Base-by-base conservation (phyloP, 176 grass and related monocot species). In the Oryza meridionalis region DNA sequence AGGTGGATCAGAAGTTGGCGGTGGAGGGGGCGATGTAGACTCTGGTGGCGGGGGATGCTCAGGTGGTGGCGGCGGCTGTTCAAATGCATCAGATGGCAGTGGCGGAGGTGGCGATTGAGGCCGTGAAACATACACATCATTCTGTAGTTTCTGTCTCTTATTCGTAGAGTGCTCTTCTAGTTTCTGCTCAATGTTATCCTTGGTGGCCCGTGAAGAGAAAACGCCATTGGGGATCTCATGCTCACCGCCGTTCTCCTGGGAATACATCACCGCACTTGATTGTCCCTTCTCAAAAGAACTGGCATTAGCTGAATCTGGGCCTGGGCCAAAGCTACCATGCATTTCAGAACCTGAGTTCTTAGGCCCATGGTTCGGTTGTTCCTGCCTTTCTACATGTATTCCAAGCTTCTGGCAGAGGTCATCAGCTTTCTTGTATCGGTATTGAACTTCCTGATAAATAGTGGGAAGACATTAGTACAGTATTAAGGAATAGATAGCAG, bases 361-460 rank as follows among this genome's bases (percentile, higher is more conserved):
- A 47, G 32, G 33, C 67, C 43, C 75, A 40, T 85, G 74, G 46
- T 80, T 87, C 58, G 85, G 27, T 72, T 69, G 27, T 3, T 77
- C 81, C 50, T 77, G 73, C 59, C 71, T 72, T 65, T 77, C 75
- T 29, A 76, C 73, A 40, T 74, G 70, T 70, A 78, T 78, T 70
- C 72, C 81, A 78, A 85, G 87, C 55, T 72, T 84, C 15, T 47
- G n/a, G 35, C 73, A 90, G 66, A 95, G 53, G 21, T 87, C 73
- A 50, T 84, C 72, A 73, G 85, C 89, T 86, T 88, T 90, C 77
- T 85, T 84, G 9, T 77, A 93, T 22, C 82, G 69, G n/a, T 77
- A 79, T 72, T 98, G 86, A 93, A 82, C 91, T 24, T 65, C 82
- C 92, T 95, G 85, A 67, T 79, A 70, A 70, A 87, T 51, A 78